These are phyloP conservation scores for Populus deltoides DNA, from an alignment of 345 rosid species.

Conservation along the genomic window DNA sequence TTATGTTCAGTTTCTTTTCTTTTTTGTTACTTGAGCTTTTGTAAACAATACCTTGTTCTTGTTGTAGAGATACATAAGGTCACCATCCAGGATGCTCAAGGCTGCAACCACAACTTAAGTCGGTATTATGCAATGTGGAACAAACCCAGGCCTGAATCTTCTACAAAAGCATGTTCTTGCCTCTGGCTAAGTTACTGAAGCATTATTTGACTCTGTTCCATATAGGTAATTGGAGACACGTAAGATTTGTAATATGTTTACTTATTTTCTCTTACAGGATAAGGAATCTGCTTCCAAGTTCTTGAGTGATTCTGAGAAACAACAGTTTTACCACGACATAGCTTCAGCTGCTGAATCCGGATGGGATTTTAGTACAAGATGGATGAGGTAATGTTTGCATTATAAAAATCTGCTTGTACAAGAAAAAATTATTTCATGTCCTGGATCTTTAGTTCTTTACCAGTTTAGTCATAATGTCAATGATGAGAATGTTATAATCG, in stretches of 20 bases:
- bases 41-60: neutral
- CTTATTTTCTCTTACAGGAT: constrained; percentile 48
- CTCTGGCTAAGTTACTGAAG: constrained; percentile 3
- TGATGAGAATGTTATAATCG: neutral
- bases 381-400: constrained; percentile 68
- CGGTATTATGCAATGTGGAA: constrained; percentile 94
- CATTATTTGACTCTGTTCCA: neutral
- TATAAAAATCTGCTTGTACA: neutral
- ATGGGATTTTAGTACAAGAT: constrained; percentile 85
- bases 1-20: neutral
- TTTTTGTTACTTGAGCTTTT: constrained; percentile 4
- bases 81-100: constrained; percentile 47
- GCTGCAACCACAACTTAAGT: constrained; percentile 47
- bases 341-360: constrained; percentile 95
- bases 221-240: neutral
- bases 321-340: constrained; percentile 57
- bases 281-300: constrained; percentile 54
- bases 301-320: constrained; percentile 44
- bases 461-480: neutral
- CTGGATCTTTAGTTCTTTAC: too few relatives aligned
- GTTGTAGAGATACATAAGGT: constrained; percentile 62
- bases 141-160: constrained; percentile 80
- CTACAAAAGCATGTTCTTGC: constrained; percentile 46
- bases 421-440: too few relatives aligned
- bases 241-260: neutral